Percentiles rank a stretch among this genome's conserved stretches.
phyloP scores from a whole-genome alignment of 148 eudicot species.

The Chenopodium album region DNA sequence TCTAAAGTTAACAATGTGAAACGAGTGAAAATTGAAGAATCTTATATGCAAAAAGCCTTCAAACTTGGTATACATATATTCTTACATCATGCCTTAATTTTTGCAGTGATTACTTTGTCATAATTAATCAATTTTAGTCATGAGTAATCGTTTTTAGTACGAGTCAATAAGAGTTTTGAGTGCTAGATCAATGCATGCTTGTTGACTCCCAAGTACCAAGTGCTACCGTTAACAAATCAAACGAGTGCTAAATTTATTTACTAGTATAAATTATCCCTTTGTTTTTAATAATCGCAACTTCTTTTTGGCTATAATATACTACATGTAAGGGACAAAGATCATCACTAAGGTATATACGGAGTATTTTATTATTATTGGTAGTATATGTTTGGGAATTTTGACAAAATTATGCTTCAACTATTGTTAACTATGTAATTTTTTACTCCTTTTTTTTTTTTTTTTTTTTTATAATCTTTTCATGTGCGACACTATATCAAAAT shows the following conservation, averaged over 20 bases:
- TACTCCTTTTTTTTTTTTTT: too few species aligned
- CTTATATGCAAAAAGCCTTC: neutral
- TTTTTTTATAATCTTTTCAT: too few species aligned
- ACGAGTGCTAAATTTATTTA: neutral
- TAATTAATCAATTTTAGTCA: neutral
- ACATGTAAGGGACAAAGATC: too few species aligned
- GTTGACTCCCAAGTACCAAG: conserved; percentile 6
- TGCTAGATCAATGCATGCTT: conserved; percentile 25
- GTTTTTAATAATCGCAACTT: too few species aligned
- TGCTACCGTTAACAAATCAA: neutral
- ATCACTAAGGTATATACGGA: too few species aligned
- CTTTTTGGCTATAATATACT: too few species aligned
- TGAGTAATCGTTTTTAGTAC: neutral
- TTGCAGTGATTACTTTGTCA: neutral
- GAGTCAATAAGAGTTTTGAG: neutral
- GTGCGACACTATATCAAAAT: too few species aligned
- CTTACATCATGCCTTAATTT: neutral
- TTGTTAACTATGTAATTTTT: too few species aligned
- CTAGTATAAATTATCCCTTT: too few species aligned
- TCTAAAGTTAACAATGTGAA: conserved; percentile 9
- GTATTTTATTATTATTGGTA: too few species aligned
- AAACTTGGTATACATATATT: neutral
- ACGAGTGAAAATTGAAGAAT: neutral
- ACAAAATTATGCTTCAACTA: too few species aligned
- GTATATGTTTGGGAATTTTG: too few species aligned